Conservation (phyloP, 768 basidiomycete species). For the Suillus cothurnatus region DNA sequence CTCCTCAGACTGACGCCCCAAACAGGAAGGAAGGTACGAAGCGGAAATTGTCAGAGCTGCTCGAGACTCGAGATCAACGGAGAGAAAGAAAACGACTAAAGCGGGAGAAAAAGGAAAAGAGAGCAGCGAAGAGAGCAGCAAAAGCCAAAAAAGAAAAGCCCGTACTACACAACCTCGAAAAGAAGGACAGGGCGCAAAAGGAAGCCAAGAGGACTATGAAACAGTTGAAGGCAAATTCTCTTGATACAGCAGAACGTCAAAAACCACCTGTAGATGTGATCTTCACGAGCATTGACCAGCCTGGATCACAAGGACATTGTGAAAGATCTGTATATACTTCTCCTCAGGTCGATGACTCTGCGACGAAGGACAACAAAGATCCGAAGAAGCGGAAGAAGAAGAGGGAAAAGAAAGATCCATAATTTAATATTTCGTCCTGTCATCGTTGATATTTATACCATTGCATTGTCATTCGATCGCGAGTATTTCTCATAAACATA, state of each 20-base stretch:
- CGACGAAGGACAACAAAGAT: not conserved
- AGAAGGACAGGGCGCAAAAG: conserved; percentile 10
- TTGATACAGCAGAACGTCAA: not conserved
- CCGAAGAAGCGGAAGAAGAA: not conserved
- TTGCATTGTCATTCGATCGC: not conserved
- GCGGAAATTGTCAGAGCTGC: conserved; percentile 11
- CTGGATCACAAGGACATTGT: conserved; percentile 7
- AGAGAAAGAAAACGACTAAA: conserved; percentile 27
- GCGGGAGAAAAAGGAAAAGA: conserved; percentile 23
- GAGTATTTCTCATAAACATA: not conserved
- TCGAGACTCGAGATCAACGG: conserved; percentile 21
- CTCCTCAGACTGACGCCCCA: not conserved
- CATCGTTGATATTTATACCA: not conserved
- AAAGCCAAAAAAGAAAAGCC: conserved; percentile 8
- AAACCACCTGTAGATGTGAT: not conserved
- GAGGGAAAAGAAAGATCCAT: not conserved
- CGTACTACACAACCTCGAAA: not conserved
- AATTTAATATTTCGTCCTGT: not conserved
- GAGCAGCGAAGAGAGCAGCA: conserved; percentile 9
- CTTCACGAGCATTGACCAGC: not conserved
- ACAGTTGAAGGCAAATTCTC: not conserved
- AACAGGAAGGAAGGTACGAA: conserved; percentile 11
- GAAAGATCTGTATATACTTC: conserved; percentile 9
- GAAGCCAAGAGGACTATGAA: conserved; percentile 10
- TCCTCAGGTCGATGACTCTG: not conserved